Conservation (phyloP, 1,284 basidiomycete species). For the Malassezia arunalokei region DNA sequence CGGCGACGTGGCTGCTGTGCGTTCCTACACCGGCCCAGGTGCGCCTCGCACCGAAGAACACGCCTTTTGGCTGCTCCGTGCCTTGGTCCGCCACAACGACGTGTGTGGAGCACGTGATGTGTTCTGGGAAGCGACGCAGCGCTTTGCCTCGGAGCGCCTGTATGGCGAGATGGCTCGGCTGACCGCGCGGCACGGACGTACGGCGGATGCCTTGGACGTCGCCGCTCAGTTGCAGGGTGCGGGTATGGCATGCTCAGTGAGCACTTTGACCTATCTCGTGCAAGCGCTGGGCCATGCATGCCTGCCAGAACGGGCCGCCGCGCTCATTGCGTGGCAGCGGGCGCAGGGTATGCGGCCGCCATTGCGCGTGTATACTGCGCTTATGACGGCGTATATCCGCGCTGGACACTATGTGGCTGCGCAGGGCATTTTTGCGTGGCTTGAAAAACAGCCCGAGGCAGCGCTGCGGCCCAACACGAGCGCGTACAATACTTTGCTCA, state of each 20-base stretch:
- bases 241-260: neutral
- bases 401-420: conserved; percentile 67
- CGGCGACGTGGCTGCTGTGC: conserved; percentile 2
- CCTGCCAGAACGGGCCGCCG: conserved; percentile 8
- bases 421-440: conserved; percentile 60
- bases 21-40: neutral
- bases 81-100: conserved; percentile 6
- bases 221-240: conserved; percentile 8
- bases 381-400: conserved; percentile 76
- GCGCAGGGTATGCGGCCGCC: conserved; percentile 1
- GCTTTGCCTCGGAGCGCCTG: conserved; percentile 9
- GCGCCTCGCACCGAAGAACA: conserved; percentile 1
- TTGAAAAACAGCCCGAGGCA: conserved; percentile 43
- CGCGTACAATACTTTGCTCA: conserved; percentile 58
- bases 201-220: conserved; percentile 1
- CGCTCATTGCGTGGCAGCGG: conserved; percentile 2
- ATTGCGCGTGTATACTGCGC: conserved; percentile 48
- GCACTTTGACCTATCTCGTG: conserved; percentile 2
- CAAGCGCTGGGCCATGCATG: conserved; percentile 9
- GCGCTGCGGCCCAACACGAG: conserved; percentile 23
- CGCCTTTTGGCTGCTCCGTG: conserved; percentile 4
- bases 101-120: neutral
- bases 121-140: neutral
- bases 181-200: neutral
- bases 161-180: conserved; percentile 8